Evolutionary conservation across 2,329 filamentous ascomycete genomes (phyloP).

Genomic region (Penicillium hordei): DNA sequence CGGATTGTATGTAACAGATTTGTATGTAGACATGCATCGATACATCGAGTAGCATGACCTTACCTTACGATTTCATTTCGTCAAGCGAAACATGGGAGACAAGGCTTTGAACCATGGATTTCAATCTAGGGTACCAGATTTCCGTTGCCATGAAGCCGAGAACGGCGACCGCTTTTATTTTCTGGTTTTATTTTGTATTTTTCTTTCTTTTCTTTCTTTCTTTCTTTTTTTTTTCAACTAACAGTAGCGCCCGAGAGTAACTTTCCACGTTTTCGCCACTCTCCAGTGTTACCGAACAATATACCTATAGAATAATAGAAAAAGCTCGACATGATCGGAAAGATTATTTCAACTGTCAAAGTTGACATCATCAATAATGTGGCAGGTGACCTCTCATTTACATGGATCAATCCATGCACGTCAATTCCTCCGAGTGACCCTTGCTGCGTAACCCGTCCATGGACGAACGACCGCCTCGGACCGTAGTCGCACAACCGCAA

Average conservation of each 20-base stretch:
- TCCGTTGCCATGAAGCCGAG: conserved; percentile 8
- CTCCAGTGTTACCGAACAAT: neutral
- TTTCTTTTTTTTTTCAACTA: neutral
- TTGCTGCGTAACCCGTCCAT: conserved; percentile 12
- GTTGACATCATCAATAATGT: conserved; percentile 12
- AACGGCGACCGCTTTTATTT: conserved; percentile 10
- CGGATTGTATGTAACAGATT: neutral
- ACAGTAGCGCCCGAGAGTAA: conserved; percentile 4
- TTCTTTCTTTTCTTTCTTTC: neutral
- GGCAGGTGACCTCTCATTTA: conserved; percentile 12
- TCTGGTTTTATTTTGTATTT: neutral
- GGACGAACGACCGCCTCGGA: conserved; percentile 33
- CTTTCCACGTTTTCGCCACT: conserved; percentile 1
- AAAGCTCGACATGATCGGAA: neutral
- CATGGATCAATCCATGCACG: conserved; percentile 15
- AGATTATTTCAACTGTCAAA: neutral
- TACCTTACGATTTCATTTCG: conserved; percentile 1
- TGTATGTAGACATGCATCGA: neutral
- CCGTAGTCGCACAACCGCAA: conserved; percentile 35
- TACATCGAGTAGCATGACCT: neutral
- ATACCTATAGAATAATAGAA: neutral
- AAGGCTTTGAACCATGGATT: conserved; percentile 7
- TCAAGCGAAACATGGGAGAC: conserved; percentile 2
- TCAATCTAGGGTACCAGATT: conserved; percentile 10
- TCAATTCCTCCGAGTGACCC: conserved; percentile 16